phyloP scores from a whole-genome alignment of 495 filamentous ascomycete genomes.

The Penicillium egyptiacum region DNA sequence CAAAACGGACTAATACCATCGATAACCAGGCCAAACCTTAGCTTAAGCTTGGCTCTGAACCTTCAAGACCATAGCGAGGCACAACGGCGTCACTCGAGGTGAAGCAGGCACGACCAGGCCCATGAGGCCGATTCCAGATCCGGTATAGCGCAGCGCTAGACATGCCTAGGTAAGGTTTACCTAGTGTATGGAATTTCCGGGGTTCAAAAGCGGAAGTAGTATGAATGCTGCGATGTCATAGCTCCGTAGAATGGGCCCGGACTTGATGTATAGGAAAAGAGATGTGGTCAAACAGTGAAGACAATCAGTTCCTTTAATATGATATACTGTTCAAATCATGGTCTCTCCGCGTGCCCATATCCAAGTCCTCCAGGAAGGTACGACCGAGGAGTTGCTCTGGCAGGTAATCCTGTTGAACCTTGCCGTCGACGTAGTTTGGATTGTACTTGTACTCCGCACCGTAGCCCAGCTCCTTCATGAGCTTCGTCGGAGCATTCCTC shows the following conservation, averaged over 20 bases:
- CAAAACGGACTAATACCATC: background rate
- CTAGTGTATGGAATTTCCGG: background rate
- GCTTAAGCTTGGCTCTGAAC: background rate
- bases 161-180: background rate
- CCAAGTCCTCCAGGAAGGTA: constrained; percentile 75
- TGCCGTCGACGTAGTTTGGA: constrained; percentile 82
- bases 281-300: background rate
- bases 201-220: background rate
- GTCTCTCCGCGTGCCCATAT: constrained; percentile 79
- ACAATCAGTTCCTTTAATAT: background rate
- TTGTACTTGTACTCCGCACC: constrained; percentile 96
- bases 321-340: constrained; percentile 41
- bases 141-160: background rate
- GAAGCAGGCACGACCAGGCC: constrained; percentile 1
- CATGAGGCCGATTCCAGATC: background rate
- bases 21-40: background rate
- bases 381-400: constrained; percentile 68
- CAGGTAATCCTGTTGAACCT: constrained; percentile 85
- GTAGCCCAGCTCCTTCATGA: constrained; percentile 92
- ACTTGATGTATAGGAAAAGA: background rate
- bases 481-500: constrained; percentile 82
- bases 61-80: background rate
- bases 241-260: background rate
- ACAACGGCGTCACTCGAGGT: background rate
- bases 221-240: background rate